Conservation (phyloP, 2,329 filamentous ascomycete species). For the Beauveria asiatica region DNA sequence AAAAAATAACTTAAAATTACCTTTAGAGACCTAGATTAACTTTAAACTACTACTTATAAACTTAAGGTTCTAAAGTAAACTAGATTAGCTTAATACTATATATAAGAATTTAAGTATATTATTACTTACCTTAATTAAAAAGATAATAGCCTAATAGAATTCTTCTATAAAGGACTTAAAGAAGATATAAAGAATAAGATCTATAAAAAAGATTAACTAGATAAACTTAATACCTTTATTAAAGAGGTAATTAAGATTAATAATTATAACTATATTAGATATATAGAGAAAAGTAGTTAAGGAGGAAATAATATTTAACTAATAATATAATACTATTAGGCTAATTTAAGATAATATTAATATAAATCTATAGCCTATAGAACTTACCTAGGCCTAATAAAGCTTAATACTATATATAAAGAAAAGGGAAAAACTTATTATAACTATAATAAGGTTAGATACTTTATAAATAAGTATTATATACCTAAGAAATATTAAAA, state of each 20-base stretch:
- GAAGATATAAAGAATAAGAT: neutral
- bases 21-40: neutral
- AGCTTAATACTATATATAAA: no score
- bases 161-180: neutral
- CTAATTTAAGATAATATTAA: no score
- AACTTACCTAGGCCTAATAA: no score
- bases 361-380: no score
- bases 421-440: no score
- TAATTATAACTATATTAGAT: no score
- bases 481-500: no score
- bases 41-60: neutral
- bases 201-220: neutral
- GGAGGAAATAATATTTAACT: no score
- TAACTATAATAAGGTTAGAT: no score
- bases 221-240: neutral
- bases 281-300: no score
- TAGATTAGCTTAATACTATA: neutral
- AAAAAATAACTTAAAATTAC: neutral
- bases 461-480: no score
- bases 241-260: neutral
- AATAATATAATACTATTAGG: no score
- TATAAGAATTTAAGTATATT: neutral
- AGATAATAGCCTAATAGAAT: neutral
- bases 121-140: neutral
- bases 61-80: neutral